Base-by-base conservation (phyloP, 441 rosid genomes). In the Dalechampia spathulata region DNA sequence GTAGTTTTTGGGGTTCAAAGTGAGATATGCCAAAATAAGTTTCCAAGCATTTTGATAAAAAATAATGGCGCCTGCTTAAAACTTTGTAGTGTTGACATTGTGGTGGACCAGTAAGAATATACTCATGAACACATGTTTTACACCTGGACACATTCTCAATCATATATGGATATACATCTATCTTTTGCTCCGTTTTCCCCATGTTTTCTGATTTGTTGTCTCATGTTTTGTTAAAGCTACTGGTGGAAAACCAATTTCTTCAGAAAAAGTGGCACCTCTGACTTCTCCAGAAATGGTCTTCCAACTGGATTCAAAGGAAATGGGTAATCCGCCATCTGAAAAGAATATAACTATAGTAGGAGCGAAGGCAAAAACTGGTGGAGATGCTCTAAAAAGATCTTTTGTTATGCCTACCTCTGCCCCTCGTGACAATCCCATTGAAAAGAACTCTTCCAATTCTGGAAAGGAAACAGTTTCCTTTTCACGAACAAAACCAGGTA, bases 401-500 rank as follows among this genome's bases (percentile, higher is more conserved):
- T 71, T 61, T 11, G 16, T 62, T 30, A n/a, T n/a, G n/a, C 82
- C 85, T 14, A 63, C 62, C 43, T 45, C 58, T 66, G 78, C 63
- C 50, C 68, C 77, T 15, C 63, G 17, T 39, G 87, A 79, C 53
- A 75, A 68, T 71, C 73, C 75, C 9, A 63, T 58, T 44, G 83
- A 72, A 49, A 85, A 78, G 64, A 83, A 77, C 36, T 59, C n/a
- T n/a, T n/a, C 77, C 20, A 58, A 66, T 54, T 66, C 93, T 65
- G 70, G 55, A 64, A 79, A 57, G 64, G 83, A 82, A 64, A 69
- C 81, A 46, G 66, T 89, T 70, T 60, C 80, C 55, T 87, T 78
- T 74, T 78, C 93, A 62, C 83, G 64, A 80, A 90, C 97, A 20
- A 83, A 76, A 68, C 89, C 95, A 3, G 97, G 96, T 21, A 81